These are phyloP conservation scores for Clonostachys solani DNA, from an alignment of 2,329 filamentous ascomycete genomes.

Conservation along the genomic window DNA sequence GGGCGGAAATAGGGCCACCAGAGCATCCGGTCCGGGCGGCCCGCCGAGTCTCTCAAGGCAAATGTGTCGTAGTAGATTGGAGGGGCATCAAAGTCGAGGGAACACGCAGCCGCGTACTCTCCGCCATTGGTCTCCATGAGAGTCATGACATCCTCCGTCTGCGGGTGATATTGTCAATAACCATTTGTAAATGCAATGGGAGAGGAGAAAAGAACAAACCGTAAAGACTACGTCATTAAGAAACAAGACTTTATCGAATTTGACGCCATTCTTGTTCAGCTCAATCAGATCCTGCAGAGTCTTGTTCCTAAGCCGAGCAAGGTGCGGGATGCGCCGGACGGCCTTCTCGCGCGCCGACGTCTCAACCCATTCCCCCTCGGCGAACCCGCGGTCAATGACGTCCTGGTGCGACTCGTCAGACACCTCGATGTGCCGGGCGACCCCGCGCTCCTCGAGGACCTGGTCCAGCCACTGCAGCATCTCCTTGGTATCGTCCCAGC, in stretches of 20 bases:
- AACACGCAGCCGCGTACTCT: constrained; percentile 57
- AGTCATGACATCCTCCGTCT: constrained; percentile 50
- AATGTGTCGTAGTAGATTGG: constrained; percentile 40
- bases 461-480: constrained; percentile 52
- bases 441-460: constrained; percentile 44
- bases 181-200: neutral
- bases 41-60: constrained; percentile 48
- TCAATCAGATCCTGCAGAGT: constrained; percentile 55
- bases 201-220: constrained; percentile 20
- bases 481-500: constrained; percentile 63
- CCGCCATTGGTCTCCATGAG: constrained; percentile 54
- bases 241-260: constrained; percentile 55
- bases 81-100: constrained; percentile 52
- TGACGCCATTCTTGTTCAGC: constrained; percentile 41
- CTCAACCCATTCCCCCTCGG: constrained; percentile 49
- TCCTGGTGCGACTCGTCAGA: constrained; percentile 56
- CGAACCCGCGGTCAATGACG: constrained; percentile 10
- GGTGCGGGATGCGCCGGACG: constrained; percentile 63
- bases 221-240: constrained; percentile 61
- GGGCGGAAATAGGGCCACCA: constrained; percentile 58
- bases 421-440: constrained; percentile 50
- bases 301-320: constrained; percentile 60
- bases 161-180: constrained; percentile 1
- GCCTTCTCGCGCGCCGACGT: constrained; percentile 50
- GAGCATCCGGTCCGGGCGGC: constrained; percentile 44